Base-by-base conservation (phyloP, 225 moss, liverwort and hornwort species). In the Physcomitrium patens region DNA sequence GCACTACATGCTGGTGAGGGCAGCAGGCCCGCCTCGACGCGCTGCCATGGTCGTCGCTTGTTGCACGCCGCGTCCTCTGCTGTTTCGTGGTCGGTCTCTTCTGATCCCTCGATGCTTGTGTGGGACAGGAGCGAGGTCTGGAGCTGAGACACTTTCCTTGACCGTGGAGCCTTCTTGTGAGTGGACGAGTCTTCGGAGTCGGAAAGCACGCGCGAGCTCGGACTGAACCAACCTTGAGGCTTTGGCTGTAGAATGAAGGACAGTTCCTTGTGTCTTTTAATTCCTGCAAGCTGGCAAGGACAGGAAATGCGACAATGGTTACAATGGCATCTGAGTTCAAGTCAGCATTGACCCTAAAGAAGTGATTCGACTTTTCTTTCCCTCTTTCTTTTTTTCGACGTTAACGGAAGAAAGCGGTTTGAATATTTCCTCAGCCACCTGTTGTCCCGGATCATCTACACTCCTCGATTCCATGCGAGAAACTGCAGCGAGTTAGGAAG, bases 191-290 rank as follows among this genome's bases (percentile, higher is more conserved):
- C 95, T 45, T 95, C 93, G 9, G 93, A 91, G 57, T 95, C 93
- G 2, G 88, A 87, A 10, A 73, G 62, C 12, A 61, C 63, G 1
- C 86, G 80, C 69, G 84, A 71, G 73, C 77, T 86, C 15, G 79
- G 73, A 75, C 76, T 85, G 0, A 67, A 83, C 49, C 75, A 78
- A 26, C 80, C 90, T 73, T 87, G 87, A n/a, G 87, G 78, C 55
- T 89, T 86, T 7, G 92, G 89, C 69, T 90, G 91, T n/a, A 93
- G 85, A 43, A 91, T 78, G 75, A 99, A 95, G 2, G 99, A 87
- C 26, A 91, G 87, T 64, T 93, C 95, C 46, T 89, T 91, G 76
- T 92, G 87, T 68, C 89, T 81, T 70, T 79, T 93, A 69, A 99
- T 93, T 60, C 99, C 99, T 60, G 76, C 85, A 52, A 99, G 95